Percentiles rank a stretch among this genome's conserved stretches.
phyloP scores from a whole-genome alignment of 2,329 filamentous ascomycete species.

The Hypoxylon rubiginosum region DNA sequence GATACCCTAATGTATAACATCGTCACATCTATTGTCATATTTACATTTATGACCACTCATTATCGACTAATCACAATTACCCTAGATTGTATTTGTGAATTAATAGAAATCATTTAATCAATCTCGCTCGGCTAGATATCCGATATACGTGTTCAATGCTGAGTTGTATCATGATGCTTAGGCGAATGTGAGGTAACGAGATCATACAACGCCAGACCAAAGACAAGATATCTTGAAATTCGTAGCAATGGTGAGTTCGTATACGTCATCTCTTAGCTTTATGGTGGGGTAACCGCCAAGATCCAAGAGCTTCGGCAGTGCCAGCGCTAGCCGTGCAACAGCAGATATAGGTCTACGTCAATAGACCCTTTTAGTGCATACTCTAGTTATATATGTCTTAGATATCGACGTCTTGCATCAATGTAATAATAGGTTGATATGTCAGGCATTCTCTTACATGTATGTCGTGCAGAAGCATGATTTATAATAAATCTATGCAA shows the following conservation, averaged over 20 bases:
- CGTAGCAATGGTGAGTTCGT: conserved; percentile 16
- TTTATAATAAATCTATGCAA: background rate
- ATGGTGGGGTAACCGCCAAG: conserved; percentile 22
- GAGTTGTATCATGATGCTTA: background rate
- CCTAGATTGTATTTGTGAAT: background rate
- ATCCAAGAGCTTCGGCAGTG: conserved; percentile 14
- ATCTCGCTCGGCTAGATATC: conserved; percentile 2
- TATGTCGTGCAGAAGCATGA: background rate
- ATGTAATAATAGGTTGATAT: background rate
- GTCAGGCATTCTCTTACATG: background rate
- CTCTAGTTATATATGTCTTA: background rate
- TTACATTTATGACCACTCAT: background rate
- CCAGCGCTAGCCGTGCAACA: conserved; percentile 3
- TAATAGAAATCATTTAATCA: background rate
- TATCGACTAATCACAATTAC: conserved; percentile 1
- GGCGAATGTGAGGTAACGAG: background rate
- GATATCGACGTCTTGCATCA: background rate
- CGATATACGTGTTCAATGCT: background rate
- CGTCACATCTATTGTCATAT: background rate
- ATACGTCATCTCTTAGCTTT: conserved; percentile 34
- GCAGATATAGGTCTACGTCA: background rate
- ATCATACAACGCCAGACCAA: conserved; percentile 13
- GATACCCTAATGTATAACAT: conserved; percentile 31
- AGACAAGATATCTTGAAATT: conserved; percentile 27
- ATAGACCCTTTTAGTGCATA: background rate